These are phyloP conservation scores for Alnus rubra DNA, from an alignment of 306 rosid genomes.

Conservation along the genomic window DNA sequence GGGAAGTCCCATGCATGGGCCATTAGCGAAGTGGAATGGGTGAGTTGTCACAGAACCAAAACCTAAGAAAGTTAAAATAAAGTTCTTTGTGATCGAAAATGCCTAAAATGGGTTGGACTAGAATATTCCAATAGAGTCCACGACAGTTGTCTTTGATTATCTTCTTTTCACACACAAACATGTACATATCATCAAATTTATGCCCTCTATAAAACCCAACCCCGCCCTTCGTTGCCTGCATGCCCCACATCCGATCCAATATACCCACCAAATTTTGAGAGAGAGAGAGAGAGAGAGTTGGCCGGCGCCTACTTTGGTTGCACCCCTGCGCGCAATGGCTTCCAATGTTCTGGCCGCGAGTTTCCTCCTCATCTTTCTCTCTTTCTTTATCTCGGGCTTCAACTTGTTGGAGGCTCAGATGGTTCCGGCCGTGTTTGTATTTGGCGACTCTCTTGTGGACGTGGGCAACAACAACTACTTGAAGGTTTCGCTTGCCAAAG, in stretches of 20 bases:
- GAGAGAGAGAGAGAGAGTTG: constrained; percentile 3
- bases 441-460: constrained; percentile 79
- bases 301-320: too few species aligned
- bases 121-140: constrained; percentile 1
- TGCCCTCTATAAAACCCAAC: constrained; percentile 22
- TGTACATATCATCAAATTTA: neutral
- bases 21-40: too few species aligned
- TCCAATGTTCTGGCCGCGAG: neutral
- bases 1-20: too few species aligned
- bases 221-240: neutral
- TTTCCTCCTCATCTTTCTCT: constrained; percentile 17
- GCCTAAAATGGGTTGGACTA: neutral
- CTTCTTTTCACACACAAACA: constrained; percentile 35
- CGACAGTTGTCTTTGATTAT: neutral
- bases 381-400: constrained; percentile 16
- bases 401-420: constrained; percentile 40
- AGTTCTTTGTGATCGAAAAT: neutral
- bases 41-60: too few species aligned
- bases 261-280: neutral
- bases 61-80: neutral
- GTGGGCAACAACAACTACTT: constrained; percentile 83
- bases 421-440: constrained; percentile 66
- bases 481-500: constrained; percentile 46
- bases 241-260: neutral
- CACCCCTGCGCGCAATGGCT: constrained; percentile 4